phyloP scores from a whole-genome alignment of 2,329 filamentous ascomycete species.

The Peltaster fructicola region DNA sequence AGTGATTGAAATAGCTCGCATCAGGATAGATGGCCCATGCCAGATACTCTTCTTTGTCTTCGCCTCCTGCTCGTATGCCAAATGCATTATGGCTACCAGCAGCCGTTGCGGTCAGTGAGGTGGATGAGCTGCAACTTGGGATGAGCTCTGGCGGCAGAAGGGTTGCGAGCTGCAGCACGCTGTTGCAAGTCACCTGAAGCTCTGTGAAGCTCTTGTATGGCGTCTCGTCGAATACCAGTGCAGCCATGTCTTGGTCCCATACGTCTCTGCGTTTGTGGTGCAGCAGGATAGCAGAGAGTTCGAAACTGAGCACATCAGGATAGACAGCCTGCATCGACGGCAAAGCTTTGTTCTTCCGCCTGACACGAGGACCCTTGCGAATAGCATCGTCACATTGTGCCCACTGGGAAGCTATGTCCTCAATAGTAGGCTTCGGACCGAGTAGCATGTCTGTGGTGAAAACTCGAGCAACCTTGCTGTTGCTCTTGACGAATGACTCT shows the following conservation, averaged over 20 bases:
- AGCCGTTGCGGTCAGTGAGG: conserved; percentile 19
- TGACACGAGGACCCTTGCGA: not conserved
- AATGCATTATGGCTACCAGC: conserved; percentile 31
- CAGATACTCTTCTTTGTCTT: conserved; percentile 30
- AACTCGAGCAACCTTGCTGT: conserved; percentile 6
- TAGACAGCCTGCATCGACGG: conserved; percentile 8
- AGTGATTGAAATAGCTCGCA: conserved; percentile 33
- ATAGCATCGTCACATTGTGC: conserved; percentile 4
- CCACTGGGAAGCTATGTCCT: conserved; percentile 11
- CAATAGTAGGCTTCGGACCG: conserved; percentile 5
- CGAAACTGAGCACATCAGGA: conserved; percentile 24
- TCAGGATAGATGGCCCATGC: conserved; percentile 30
- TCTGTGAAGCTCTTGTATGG: conserved; percentile 25
- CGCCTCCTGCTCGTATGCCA: conserved; percentile 22
- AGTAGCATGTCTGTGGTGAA: conserved; percentile 4
- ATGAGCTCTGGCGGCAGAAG: conserved; percentile 22
- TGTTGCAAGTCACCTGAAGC: conserved; percentile 21
- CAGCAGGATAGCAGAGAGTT: conserved; percentile 23
- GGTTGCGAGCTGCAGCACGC: conserved; percentile 26
- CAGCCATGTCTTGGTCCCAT: conserved; percentile 18
- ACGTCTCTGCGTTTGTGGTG: conserved; percentile 13
- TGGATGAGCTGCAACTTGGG: conserved; percentile 16
- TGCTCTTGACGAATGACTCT: conserved; percentile 10
- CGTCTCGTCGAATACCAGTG: conserved; percentile 23
- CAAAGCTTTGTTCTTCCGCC: no score